phyloP scores from a whole-genome alignment of 2,329 filamentous ascomycete genomes.

The Penicillium sclerotiorum region DNA sequence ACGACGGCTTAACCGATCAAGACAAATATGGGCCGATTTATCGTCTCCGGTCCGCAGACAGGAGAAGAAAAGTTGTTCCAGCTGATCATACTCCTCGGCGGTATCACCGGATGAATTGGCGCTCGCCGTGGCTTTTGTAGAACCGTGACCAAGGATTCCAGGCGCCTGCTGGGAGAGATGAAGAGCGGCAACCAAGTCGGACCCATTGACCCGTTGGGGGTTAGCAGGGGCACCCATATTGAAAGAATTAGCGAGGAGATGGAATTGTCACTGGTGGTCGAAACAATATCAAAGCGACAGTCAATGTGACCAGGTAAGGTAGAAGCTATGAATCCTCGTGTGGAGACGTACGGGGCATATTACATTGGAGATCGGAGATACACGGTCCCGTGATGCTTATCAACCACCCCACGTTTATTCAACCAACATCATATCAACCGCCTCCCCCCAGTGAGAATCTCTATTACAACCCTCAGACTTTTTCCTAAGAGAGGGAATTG shows the following conservation, averaged over 20 bases:
- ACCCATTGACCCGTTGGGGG: constrained; percentile 26
- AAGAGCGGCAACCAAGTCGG: constrained; percentile 51
- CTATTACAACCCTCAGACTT: too few relatives aligned
- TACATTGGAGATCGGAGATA: constrained; percentile 8
- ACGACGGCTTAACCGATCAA: constrained; percentile 73
- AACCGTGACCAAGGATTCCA: constrained; percentile 44
- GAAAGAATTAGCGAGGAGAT: neutral
- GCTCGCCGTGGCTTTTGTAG: constrained; percentile 50
- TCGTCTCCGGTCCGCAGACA: constrained; percentile 86
- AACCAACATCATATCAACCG: neutral
- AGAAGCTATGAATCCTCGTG: neutral
- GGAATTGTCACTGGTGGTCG: too few relatives aligned
- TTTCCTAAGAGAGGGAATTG: too few relatives aligned
- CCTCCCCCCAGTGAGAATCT: neutral
- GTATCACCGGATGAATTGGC: constrained; percentile 65
- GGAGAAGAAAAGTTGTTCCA: constrained; percentile 84
- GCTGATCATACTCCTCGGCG: constrained; percentile 77
- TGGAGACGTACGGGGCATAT: neutral
- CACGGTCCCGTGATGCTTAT: constrained; percentile 29
- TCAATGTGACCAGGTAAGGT: neutral
- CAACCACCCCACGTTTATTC: constrained; percentile 16
- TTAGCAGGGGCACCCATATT: constrained; percentile 20
- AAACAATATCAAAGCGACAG: neutral
- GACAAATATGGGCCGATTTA: constrained; percentile 70
- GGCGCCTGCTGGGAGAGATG: constrained; percentile 47